phyloP scores from a whole-genome alignment of 345 rosid genomes.

The Salix dunnii region DNA sequence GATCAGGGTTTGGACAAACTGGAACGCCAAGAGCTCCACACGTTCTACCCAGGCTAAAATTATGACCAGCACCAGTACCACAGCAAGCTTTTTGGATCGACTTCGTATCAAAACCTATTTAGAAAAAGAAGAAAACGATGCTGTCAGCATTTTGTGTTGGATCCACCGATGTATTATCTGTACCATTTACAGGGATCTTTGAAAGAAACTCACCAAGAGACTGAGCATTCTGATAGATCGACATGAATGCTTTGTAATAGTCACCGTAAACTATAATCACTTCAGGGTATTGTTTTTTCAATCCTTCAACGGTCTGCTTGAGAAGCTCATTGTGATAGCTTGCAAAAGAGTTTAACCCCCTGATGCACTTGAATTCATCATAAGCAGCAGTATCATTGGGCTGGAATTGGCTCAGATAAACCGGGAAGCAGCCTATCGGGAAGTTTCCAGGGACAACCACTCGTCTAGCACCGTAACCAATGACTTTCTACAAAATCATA shows the following conservation, averaged over 20 bases:
- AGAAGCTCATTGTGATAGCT: not conserved
- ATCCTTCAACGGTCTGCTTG: not conserved
- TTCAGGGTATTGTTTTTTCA: not conserved
- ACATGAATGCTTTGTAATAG: not conserved
- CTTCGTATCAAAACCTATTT: too few relatives aligned
- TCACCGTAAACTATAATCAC: not conserved
- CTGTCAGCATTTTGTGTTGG: too few relatives aligned
- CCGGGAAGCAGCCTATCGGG: not conserved
- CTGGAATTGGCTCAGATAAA: not conserved
- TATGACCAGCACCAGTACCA: too few relatives aligned
- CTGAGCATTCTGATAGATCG: not conserved
- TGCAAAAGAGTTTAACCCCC: not conserved
- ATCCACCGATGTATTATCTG: too few relatives aligned
- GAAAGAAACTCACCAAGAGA: constrained; percentile 11
- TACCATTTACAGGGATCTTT: too few relatives aligned
- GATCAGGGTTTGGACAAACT: too few relatives aligned
- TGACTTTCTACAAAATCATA: not conserved
- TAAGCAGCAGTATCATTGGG: not conserved
- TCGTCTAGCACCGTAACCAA: not conserved
- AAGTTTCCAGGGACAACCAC: constrained; percentile 8
- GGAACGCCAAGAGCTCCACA: constrained; percentile 21
- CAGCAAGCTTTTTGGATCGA: too few relatives aligned
- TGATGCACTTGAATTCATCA: not conserved
- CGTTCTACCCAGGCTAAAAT: too few relatives aligned
- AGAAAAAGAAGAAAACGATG: too few relatives aligned